Base-by-base conservation (phyloP, 176 grass and related monocot genomes). In the Tuctoria greenei region DNA sequence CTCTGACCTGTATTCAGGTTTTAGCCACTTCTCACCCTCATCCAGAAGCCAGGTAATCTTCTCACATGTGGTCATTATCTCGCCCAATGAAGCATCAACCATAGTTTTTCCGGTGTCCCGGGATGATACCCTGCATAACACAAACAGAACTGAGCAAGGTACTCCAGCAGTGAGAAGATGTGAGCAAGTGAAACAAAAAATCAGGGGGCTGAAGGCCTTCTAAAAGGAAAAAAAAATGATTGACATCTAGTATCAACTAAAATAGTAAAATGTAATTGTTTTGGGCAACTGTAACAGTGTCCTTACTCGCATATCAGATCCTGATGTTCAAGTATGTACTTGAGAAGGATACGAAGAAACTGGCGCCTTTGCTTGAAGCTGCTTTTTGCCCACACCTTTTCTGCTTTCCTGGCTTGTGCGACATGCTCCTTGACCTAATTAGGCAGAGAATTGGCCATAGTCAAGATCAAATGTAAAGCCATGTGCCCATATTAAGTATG, bases 41-140 rank as follows among this genome's bases (percentile, higher is more conserved):
- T 93, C 95, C 26, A 99, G 76, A 90, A 99, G 95, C 95, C 95
- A 99, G 47, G 82, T 90, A 63, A 99, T 99, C 82, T 99, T 99
- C 87, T 99, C 95, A 77, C 95, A 99, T 20, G 95, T 99, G 58
- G 95, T 99, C 95, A 99, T 99, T 79, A 99, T 99, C 76, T 99
- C 95, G 18, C 95, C 91, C 69, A 99, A 72, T 69, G 95, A 99
- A 82, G 95, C 95, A 65, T 99, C 95, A 47, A 99, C 87, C 95
- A 99, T 95, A 76, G 91, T 99, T 64, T 99, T 99, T 60, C 95
- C 91, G n/a, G 91, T 99, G 64, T 99, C 95, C 34, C 91, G 71
- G 49, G 95, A 95, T 64, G 95, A 99, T 68, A 99, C 67, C 83
- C 95, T 99, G 55, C 44, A 79, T 2, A 82, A 66, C 3, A 72